Evolutionary conservation across 306 rosid genomes (phyloP).

Genomic region (Phaseolus lunatus): DNA sequence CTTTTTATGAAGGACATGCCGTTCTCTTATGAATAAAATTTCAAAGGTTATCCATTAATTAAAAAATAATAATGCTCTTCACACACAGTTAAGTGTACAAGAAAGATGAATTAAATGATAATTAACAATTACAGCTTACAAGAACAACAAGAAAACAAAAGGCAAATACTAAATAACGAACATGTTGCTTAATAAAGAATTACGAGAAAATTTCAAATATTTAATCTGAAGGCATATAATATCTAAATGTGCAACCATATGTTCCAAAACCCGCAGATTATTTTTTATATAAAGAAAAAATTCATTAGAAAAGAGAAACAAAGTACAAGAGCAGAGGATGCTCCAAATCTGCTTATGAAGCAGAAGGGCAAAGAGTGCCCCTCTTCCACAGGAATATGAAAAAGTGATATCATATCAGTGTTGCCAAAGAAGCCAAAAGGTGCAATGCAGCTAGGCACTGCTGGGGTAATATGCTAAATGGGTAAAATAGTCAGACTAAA

Average conservation of each 20-base stretch:
- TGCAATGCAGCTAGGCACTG: background rate
- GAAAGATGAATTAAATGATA: background rate
- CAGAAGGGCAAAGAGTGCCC: background rate
- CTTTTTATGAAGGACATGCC: background rate
- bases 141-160: too few relatives aligned
- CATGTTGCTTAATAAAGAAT: background rate
- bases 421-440: background rate
- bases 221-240: background rate
- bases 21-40: conserved; percentile 9
- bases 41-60: conserved; percentile 10
- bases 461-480: background rate
- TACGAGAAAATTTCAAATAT: background rate
- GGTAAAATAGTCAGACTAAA: background rate
- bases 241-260: background rate
- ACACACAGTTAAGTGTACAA: background rate
- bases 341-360: conserved; percentile 1
- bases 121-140: too few relatives aligned
- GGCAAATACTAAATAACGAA: background rate
- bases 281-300: background rate
- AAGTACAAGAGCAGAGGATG: background rate
- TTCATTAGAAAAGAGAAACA: conserved; percentile 4
- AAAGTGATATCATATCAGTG: background rate
- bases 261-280: background rate
- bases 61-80: conserved; percentile 4
- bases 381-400: background rate